Evolutionary conservation across 2,329 filamentous ascomycete species (phyloP).

Genomic region (Cordyceps javanica): DNA sequence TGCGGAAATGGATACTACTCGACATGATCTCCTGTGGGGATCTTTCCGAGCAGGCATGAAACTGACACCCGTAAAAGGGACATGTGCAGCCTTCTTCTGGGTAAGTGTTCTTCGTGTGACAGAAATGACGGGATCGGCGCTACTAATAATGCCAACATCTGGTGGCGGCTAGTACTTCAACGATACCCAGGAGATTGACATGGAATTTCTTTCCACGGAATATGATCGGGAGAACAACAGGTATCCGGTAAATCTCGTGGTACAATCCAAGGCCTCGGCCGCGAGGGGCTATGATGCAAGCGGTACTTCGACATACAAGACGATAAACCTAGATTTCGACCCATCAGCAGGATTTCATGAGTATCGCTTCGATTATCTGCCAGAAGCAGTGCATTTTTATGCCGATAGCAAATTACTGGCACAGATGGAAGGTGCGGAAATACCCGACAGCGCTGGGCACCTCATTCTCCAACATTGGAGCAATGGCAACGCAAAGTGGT

Average conservation of each 20-base stretch:
- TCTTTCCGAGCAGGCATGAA: constrained; percentile 64
- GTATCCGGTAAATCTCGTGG: constrained; percentile 65
- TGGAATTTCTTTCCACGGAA: constrained; percentile 68
- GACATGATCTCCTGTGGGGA: constrained; percentile 61
- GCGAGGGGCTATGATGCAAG: constrained; percentile 56
- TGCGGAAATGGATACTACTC: constrained; percentile 57
- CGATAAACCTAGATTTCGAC: constrained; percentile 57
- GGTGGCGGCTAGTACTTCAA: constrained; percentile 57
- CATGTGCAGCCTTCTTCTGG: constrained; percentile 77
- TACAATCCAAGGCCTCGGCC: constrained; percentile 59
- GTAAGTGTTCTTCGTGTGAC: constrained; percentile 31
- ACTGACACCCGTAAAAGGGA: constrained; percentile 54
- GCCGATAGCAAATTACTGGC: constrained; percentile 55
- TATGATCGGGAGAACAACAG: constrained; percentile 45
- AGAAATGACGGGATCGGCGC: not conserved
- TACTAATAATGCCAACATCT: constrained; percentile 13
- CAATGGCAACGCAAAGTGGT: constrained; percentile 68
- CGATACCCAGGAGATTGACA: constrained; percentile 73
- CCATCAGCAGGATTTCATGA: constrained; percentile 64
- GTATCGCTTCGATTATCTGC: constrained; percentile 71
- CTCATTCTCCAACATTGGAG: constrained; percentile 72
- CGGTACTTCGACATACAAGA: constrained; percentile 50
- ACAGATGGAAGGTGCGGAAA: constrained; percentile 47
- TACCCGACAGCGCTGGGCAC: constrained; percentile 57
- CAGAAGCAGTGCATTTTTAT: constrained; percentile 59